These are phyloP conservation scores for Scenedesmus sp. DNA, from an alignment of 163 green algal species.

Conservation along the genomic window DNA sequence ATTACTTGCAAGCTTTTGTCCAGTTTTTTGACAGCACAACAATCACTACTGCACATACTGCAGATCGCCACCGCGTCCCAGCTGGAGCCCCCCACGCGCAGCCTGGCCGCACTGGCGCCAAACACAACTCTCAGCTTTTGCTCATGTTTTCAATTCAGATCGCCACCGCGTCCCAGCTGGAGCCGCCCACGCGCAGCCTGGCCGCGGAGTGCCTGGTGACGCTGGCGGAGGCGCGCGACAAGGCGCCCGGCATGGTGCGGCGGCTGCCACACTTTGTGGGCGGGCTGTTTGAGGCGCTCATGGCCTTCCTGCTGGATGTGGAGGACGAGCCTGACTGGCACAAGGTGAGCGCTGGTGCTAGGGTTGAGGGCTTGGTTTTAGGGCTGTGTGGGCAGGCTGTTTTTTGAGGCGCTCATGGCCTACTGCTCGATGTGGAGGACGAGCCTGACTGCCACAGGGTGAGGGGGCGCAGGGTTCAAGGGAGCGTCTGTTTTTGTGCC, in stretches of 20 bases:
- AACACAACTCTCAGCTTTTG: too few species aligned
- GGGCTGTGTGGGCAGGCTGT: not conserved
- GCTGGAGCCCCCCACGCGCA: conserved; percentile 84
- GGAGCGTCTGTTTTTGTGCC: too few species aligned
- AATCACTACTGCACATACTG: too few species aligned
- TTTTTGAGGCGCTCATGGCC: conserved; percentile 79
- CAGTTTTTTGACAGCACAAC: too few species aligned
- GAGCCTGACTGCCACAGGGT: conserved; percentile 65
- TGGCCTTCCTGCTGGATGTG: conserved; percentile 95
- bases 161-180: conserved; percentile 76
- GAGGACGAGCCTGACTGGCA: conserved; percentile 80
- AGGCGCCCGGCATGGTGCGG: conserved; percentile 82
- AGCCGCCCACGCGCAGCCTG: conserved; percentile 80
- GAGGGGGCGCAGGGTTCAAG: too few species aligned
- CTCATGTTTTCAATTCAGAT: conserved; percentile 59
- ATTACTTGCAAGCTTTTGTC: too few species aligned
- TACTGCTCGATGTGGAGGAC: conserved; percentile 94
- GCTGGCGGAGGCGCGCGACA: conserved; percentile 95
- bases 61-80: conserved; percentile 55
- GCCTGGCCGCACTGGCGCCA: conserved; percentile 60
- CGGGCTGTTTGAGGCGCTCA: conserved; percentile 89
- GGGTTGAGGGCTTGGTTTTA: not conserved
- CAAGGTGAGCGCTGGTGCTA: conserved; percentile 10
- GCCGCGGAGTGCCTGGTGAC: conserved; percentile 96
- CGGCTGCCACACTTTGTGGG: conserved; percentile 89